Evolutionary conservation across 192 early-diverging fungal genomes (phyloP).

Genomic region (Coemansia sp.): DNA sequence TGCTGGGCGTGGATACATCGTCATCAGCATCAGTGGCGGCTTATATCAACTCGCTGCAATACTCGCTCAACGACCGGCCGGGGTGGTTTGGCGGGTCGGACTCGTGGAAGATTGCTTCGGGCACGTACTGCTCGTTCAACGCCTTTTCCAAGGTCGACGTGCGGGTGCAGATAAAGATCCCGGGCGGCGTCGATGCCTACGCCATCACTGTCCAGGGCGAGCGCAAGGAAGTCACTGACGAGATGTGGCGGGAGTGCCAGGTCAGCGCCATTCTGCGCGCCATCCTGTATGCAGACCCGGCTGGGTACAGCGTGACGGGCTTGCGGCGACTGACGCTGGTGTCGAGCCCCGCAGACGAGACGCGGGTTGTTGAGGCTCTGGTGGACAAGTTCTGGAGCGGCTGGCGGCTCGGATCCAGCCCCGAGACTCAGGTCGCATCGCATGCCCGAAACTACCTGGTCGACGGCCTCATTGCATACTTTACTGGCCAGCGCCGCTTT

Average conservation of each 20-base stretch:
- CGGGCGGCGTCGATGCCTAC: conserved; percentile 94
- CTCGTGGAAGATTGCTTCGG: conserved; percentile 59
- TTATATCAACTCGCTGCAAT: conserved; percentile 93
- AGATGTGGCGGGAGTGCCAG: conserved; percentile 88
- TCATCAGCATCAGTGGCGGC: conserved; percentile 97
- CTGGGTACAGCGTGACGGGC: conserved; percentile 77
- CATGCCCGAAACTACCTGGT: conserved; percentile 82
- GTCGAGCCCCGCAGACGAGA: conserved; percentile 64
- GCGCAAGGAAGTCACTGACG: conserved; percentile 64
- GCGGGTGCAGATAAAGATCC: conserved; percentile 96
- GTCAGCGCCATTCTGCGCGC: conserved; percentile 85
- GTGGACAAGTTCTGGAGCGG: conserved; percentile 80
- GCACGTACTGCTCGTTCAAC: conserved; percentile 92
- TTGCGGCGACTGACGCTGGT: conserved; percentile 89
- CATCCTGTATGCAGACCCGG: conserved; percentile 85
- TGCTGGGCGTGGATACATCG: conserved; percentile 74
- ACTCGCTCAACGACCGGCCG: conserved; percentile 48
- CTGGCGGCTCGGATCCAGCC: conserved; percentile 90
- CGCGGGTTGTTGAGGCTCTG: conserved; percentile 77
- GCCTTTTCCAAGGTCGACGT: conserved; percentile 96
- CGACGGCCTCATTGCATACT: conserved; percentile 87
- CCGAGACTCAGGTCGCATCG: conserved; percentile 93
- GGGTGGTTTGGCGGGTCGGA: conserved; percentile 47
- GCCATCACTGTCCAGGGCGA: conserved; percentile 86
- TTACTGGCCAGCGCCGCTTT: conserved; percentile 73